Conservation (phyloP, 1,139 yeast species). For the Yamadazyma pseudoaaseri region DNA sequence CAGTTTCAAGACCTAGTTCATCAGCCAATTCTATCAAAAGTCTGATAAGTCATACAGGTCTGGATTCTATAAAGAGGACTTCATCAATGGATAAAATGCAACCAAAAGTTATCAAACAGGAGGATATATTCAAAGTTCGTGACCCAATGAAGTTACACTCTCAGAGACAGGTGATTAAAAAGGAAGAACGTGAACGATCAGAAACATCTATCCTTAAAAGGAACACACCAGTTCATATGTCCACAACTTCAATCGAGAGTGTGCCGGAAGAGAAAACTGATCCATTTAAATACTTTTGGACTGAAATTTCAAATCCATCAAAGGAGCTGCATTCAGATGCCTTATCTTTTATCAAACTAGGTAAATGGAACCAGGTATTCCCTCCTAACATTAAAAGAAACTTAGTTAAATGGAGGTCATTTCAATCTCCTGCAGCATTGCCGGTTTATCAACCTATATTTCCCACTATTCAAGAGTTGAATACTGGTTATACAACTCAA, state of each 20-base stretch:
- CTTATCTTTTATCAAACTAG: conserved; percentile 34
- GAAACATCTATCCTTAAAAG: conserved; percentile 10
- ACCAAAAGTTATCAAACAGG: conserved; percentile 12
- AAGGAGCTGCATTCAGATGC: conserved; percentile 50
- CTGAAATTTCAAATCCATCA: conserved; percentile 69
- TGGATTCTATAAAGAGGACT: neutral
- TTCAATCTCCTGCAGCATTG: conserved; percentile 89
- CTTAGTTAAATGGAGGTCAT: conserved; percentile 85
- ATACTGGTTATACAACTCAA: conserved; percentile 59
- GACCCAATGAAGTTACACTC: conserved; percentile 7
- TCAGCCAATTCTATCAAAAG: conserved; percentile 12
- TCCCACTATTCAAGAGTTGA: conserved; percentile 68
- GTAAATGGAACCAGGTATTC: conserved; percentile 86
- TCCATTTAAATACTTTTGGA: conserved; percentile 50
- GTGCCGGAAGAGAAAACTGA: conserved; percentile 4
- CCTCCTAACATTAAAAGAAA: conserved; percentile 67
- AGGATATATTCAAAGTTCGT: conserved; percentile 14
- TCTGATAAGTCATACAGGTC: neutral
- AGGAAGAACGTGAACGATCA: conserved; percentile 7
- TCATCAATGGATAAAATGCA: conserved; percentile 2
- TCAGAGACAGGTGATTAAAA: neutral
- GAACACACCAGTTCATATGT: conserved; percentile 5
- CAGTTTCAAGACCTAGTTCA: conserved; percentile 6
- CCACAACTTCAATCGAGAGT: conserved; percentile 9
- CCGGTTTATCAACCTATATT: conserved; percentile 79